Conservation (phyloP, 1,139 yeast genomes). For the Yamadazyma dendronema region DNA sequence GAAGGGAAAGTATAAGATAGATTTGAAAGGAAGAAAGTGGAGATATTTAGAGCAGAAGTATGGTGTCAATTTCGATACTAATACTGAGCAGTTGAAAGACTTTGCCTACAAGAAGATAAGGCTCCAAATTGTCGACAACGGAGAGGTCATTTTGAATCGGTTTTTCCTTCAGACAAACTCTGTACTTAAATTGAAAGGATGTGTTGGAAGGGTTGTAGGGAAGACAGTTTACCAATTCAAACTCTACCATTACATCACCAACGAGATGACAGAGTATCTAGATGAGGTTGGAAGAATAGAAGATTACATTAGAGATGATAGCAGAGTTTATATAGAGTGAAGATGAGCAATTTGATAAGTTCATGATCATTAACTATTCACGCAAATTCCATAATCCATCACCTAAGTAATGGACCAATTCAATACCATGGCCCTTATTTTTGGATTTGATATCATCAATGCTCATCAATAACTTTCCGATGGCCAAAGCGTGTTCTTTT, state of each 20-base stretch:
- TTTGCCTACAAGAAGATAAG: conserved; percentile 13
- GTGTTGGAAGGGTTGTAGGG: conserved; percentile 15
- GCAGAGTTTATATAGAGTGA: conserved; percentile 8
- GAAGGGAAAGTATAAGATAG: conserved; percentile 24
- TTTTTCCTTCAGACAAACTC: conserved; percentile 24
- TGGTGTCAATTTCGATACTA: conserved; percentile 3
- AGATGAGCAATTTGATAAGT: too few relatives aligned
- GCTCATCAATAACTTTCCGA: conserved; percentile 84
- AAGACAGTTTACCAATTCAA: conserved; percentile 19
- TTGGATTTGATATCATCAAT: conserved; percentile 82
- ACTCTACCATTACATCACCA: conserved; percentile 19
- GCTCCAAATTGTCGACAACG: conserved; percentile 12
- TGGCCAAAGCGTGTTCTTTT: conserved; percentile 84
- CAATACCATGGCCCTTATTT: conserved; percentile 91
- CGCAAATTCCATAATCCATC: conserved; percentile 80
- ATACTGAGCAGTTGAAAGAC: conserved; percentile 3
- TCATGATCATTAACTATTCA: conserved; percentile 22
- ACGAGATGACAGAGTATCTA: conserved; percentile 15
- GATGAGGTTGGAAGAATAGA: conserved; percentile 35
- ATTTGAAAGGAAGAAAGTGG: conserved; percentile 24
- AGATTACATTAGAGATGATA: conserved; percentile 26
- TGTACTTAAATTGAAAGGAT: conserved; percentile 30
- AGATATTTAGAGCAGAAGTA: conserved; percentile 24
- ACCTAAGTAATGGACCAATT: conserved; percentile 79
- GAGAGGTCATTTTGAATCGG: conserved; percentile 12